phyloP scores from a whole-genome alignment of 805 yeast species.

The Candida gorgasii region DNA sequence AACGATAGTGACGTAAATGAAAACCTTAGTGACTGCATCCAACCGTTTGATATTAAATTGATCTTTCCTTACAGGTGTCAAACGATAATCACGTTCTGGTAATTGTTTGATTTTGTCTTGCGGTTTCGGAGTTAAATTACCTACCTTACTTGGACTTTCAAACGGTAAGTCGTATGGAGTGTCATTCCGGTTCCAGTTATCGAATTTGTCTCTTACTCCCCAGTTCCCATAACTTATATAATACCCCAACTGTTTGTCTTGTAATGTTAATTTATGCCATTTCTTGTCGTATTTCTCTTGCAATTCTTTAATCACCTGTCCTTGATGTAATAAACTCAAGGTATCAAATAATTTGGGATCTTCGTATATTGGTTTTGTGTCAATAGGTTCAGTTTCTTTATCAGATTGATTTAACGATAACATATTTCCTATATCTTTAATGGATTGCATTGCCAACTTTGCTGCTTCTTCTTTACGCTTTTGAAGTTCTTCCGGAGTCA shows the following conservation, averaged over 20 bases:
- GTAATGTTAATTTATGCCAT: slow-evolving; percentile 54
- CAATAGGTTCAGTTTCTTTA: slow-evolving; percentile 48
- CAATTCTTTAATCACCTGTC: slow-evolving; percentile 54
- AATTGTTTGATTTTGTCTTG: slow-evolving; percentile 32
- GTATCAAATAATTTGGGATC: slow-evolving; percentile 35
- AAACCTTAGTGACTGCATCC: slow-evolving; percentile 58
- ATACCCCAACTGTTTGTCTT: slow-evolving; percentile 57
- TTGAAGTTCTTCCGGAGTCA: slow-evolving; percentile 16
- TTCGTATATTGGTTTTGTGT: slow-evolving; percentile 42
- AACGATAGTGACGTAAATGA: slow-evolving; percentile 49
- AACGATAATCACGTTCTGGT: slow-evolving; percentile 42
- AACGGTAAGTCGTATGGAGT: slow-evolving; percentile 65
- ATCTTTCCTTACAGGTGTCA: slow-evolving; percentile 44
- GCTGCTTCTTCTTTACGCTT: slow-evolving; percentile 34
- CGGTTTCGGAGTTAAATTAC: slow-evolving; percentile 24
- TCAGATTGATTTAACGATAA: slow-evolving; percentile 31
- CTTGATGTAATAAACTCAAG: slow-evolving; percentile 51
- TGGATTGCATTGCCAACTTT: slow-evolving; percentile 37
- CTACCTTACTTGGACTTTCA: slow-evolving; percentile 13
- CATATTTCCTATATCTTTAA: slow-evolving; percentile 41
- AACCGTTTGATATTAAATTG: slow-evolving; percentile 50
- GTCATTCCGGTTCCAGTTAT: slow-evolving; percentile 40
- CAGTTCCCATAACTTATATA: slow-evolving; percentile 68
- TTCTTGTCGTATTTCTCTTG: slow-evolving; percentile 50
- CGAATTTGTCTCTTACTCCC: slow-evolving; percentile 65